Evolutionary conservation across 371 early-diverging fungal species (phyloP).

Genomic region (Zychaea mexicana): DNA sequence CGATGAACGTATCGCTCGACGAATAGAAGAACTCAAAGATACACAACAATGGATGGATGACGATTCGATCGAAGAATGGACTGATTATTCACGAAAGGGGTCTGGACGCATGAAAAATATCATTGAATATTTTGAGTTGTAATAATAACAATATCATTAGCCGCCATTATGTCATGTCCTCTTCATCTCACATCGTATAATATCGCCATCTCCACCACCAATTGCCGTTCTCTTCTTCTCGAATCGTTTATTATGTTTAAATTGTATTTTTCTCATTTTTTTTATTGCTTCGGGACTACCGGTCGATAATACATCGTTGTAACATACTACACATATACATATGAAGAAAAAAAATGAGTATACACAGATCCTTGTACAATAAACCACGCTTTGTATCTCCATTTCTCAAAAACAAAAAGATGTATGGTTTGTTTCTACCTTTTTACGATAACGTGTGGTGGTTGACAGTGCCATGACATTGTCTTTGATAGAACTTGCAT

Average conservation of each 20-base stretch:
- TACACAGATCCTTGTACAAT: not conserved
- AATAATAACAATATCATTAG: not conserved
- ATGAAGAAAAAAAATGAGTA: not conserved
- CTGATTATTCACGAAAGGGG: not conserved
- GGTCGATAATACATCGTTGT: constrained; percentile 85
- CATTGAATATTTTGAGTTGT: constrained; percentile 21
- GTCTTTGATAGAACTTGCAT: constrained; percentile 94
- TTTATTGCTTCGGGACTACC: constrained; percentile 43
- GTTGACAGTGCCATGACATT: constrained; percentile 95
- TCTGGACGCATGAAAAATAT: constrained; percentile 17
- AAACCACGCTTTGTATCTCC: too few species aligned
- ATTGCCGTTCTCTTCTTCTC: too few species aligned
- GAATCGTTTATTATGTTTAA: not conserved
- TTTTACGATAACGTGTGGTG: constrained; percentile 86
- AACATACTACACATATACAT: constrained; percentile 55
- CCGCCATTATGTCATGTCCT: too few species aligned
- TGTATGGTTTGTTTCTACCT: constrained; percentile 49
- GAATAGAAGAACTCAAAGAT: constrained; percentile 1
- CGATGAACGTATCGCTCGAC: constrained; percentile 22
- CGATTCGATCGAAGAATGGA: constrained; percentile 3
- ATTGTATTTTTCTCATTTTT: not conserved
- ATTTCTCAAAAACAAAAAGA: too few species aligned
- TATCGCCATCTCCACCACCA: too few species aligned
- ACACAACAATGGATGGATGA: not conserved
- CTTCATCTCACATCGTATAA: too few species aligned